phyloP scores from a whole-genome alignment of 2,329 filamentous ascomycete species.

The Sporothrix brasiliensis region DNA sequence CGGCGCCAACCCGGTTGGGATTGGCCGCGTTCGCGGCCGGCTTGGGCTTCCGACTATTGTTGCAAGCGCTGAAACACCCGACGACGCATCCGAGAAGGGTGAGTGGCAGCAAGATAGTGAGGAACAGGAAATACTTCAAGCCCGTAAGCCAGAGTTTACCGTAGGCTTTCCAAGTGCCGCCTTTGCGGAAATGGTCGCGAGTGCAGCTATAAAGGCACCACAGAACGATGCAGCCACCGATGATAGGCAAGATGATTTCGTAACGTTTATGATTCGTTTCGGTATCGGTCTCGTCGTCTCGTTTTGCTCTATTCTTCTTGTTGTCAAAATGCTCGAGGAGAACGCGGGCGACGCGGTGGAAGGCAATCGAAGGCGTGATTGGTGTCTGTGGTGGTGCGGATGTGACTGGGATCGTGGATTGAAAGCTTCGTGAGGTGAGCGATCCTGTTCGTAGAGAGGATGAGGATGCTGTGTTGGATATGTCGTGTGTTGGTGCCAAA shows the following conservation, averaged over 20 bases:
- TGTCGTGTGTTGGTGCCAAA: background rate
- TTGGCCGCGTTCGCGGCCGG: background rate
- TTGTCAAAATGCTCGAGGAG: conserved; percentile 2
- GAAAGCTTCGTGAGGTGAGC: background rate
- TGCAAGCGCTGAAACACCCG: background rate
- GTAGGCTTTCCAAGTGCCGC: background rate
- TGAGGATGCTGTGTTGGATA: background rate
- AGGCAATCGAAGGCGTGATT: background rate
- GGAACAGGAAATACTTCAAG: background rate
- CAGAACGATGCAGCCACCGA: background rate
- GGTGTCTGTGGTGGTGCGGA: background rate
- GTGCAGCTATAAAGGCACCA: background rate
- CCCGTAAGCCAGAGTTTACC: background rate
- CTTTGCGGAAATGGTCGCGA: background rate
- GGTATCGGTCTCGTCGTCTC: background rate
- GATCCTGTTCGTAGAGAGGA: background rate
- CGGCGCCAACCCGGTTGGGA: too few species aligned
- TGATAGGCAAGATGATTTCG: background rate
- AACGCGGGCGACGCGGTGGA: background rate
- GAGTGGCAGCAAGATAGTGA: background rate
- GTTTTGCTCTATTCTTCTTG: background rate
- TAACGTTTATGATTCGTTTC: background rate
- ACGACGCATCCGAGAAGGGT: background rate
- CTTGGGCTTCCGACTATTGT: background rate
- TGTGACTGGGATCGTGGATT: background rate